These are phyloP conservation scores for Xylaria flabelliformis DNA, from an alignment of 495 filamentous ascomycete species.

Conservation along the genomic window DNA sequence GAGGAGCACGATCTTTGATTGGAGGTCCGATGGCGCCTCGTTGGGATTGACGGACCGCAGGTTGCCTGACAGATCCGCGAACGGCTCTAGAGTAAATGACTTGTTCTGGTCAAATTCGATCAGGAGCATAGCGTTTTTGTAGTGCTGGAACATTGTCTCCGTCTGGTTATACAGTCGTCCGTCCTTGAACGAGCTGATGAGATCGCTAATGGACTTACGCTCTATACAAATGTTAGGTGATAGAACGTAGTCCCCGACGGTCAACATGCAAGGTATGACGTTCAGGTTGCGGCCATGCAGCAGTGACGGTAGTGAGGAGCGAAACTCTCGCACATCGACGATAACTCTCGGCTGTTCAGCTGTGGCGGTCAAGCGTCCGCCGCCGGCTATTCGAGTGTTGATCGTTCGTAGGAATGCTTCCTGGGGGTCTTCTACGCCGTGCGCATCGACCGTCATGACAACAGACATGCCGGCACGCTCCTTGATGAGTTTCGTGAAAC, in stretches of 20 bases:
- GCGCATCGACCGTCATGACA: constrained; percentile 74
- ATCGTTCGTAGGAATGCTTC: constrained; percentile 93
- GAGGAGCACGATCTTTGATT: constrained; percentile 89
- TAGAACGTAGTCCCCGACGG: constrained; percentile 95
- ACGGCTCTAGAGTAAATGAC: constrained; percentile 93
- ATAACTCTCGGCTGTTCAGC: constrained; percentile 91
- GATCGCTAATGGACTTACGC: constrained; percentile 88
- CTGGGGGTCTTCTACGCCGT: constrained; percentile 79
- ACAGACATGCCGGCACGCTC: constrained; percentile 93
- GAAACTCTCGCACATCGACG: constrained; percentile 94
- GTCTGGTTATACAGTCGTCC: constrained; percentile 91
- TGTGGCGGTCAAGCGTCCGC: constrained; percentile 85
- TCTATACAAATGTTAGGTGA: constrained; percentile 91
- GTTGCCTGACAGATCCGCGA: constrained; percentile 78
- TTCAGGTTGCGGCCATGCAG: constrained; percentile 85
- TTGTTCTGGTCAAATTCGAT: constrained; percentile 99
- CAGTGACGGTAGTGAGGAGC: constrained; percentile 88
- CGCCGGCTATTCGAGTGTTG: constrained; percentile 95
- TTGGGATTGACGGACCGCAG: constrained; percentile 61
- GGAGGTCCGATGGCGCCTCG: constrained; percentile 72
- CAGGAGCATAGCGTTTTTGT: constrained; percentile 87
- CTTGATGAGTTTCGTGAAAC: constrained; percentile 90
- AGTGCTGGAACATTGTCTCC: constrained; percentile 92
- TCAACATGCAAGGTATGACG: constrained; percentile 91
- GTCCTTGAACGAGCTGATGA: constrained; percentile 89